Conservation (phyloP, 495 filamentous ascomycete genomes). For the Polyplosphaeria fusca region DNA sequence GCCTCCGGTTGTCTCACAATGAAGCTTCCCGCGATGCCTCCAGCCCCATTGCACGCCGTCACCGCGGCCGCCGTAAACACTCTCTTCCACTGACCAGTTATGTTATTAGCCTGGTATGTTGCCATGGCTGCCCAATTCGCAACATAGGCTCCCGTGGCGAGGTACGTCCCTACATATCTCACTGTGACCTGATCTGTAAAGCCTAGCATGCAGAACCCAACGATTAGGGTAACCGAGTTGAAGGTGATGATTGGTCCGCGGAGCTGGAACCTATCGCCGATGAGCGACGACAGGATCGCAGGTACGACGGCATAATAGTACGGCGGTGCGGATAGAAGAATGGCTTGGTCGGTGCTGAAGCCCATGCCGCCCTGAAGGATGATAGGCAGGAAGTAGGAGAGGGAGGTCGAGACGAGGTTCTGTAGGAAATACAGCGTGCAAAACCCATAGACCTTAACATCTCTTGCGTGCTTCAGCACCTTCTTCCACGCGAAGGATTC, state of each 20-base stretch:
- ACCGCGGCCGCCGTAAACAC: conserved; percentile 66
- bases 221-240: conserved; percentile 68
- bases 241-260: conserved; percentile 69
- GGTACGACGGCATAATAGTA: conserved; percentile 75
- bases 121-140: conserved; percentile 77
- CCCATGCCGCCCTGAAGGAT: conserved; percentile 71
- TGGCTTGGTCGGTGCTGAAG: conserved; percentile 61
- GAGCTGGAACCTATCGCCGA: conserved; percentile 63
- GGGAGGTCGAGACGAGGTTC: conserved; percentile 65
- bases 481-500: conserved; percentile 60
- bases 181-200: conserved; percentile 65
- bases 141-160: conserved; percentile 75
- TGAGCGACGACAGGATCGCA: conserved; percentile 63
- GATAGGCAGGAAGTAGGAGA: conserved; percentile 66
- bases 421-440: conserved; percentile 69
- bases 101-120: conserved; percentile 27
- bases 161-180: conserved; percentile 69
- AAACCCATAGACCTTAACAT: conserved; percentile 72
- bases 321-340: conserved; percentile 70
- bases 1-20: conserved; percentile 68
- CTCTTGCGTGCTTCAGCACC: conserved; percentile 58
- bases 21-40: conserved; percentile 72
- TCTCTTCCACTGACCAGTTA: conserved; percentile 66
- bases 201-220: conserved; percentile 71
- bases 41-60: conserved; percentile 69